phyloP scores from a whole-genome alignment of 306 rosid genomes.

The Ormosia semicastrata region DNA sequence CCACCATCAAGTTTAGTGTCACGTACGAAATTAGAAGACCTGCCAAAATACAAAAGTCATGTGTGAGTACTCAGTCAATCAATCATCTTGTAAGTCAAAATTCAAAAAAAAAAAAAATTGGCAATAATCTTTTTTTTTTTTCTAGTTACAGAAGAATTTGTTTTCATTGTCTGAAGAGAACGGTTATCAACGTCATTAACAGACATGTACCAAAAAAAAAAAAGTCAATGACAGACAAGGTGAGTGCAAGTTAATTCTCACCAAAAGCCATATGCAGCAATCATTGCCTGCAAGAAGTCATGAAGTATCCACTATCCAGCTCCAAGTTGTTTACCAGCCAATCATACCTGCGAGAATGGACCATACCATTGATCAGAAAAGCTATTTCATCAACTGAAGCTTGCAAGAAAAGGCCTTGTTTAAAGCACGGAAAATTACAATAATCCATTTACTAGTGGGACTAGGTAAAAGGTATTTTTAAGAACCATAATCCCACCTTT shows the following conservation, averaged over 20 bases:
- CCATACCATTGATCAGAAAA: background rate
- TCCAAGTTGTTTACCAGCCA: slow-evolving; percentile 63
- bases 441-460: background rate
- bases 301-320: slow-evolving; percentile 38
- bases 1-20: no score
- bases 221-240: background rate
- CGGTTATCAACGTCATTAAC: background rate
- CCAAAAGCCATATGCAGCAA: slow-evolving; percentile 82
- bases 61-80: background rate
- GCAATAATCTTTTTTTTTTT: background rate
- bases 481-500: no score
- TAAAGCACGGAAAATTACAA: background rate
- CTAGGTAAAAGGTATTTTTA: background rate
- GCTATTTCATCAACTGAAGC: background rate
- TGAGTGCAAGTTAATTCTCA: slow-evolving; percentile 17
- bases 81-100: background rate
- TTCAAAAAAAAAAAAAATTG: background rate
- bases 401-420: background rate
- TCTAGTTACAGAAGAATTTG: background rate
- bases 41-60: slow-evolving; percentile 13
- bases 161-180: background rate
- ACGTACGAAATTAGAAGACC: slow-evolving; percentile 68
- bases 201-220: no score
- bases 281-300: slow-evolving; percentile 69
- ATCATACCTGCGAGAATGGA: slow-evolving; percentile 53